Conservation (phyloP, 2,329 filamentous ascomycete species). For the Phyllosticta paracitricarpa region DNA sequence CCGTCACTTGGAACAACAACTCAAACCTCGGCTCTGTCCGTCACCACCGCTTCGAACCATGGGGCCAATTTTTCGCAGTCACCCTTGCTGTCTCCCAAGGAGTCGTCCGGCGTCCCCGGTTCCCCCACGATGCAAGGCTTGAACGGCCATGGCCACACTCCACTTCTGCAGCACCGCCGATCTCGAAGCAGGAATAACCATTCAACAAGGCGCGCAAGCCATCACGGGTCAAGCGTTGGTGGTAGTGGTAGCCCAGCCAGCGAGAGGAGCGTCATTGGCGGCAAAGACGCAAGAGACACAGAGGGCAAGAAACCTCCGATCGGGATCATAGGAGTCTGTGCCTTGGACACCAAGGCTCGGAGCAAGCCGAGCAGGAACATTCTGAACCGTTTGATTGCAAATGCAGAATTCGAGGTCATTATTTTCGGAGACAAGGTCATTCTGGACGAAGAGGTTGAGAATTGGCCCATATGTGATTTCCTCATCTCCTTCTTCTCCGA, state of each 20-base stretch:
- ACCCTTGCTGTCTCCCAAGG: conserved; percentile 24
- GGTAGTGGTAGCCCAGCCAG: conserved; percentile 79
- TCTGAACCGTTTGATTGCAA: conserved; percentile 79
- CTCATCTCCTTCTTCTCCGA: conserved; percentile 98
- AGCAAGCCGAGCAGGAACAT: conserved; percentile 98
- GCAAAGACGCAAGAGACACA: conserved; percentile 46
- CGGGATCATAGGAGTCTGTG: conserved; percentile 81
- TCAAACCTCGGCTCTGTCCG: conserved; percentile 32
- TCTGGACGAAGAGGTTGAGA: conserved; percentile 89
- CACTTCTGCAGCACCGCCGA: conserved; percentile 11
- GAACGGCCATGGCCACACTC: neutral
- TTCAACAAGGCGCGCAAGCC: conserved; percentile 48
- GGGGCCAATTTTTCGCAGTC: conserved; percentile 32
- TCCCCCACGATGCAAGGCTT: conserved; percentile 1
- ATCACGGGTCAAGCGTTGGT: conserved; percentile 9
- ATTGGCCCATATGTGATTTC: conserved; percentile 94
- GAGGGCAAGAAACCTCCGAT: conserved; percentile 33
- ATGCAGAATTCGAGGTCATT: conserved; percentile 88
- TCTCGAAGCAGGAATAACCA: conserved; percentile 38
- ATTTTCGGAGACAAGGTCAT: conserved; percentile 99
- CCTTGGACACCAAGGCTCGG: conserved; percentile 86
- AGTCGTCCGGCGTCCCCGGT: conserved; percentile 14
- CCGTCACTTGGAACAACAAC: conserved; percentile 29
- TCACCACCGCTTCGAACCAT: conserved; percentile 34
- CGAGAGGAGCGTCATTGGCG: conserved; percentile 58